phyloP scores from a whole-genome alignment of 495 filamentous ascomycete genomes.

The Daldinia childiae region DNA sequence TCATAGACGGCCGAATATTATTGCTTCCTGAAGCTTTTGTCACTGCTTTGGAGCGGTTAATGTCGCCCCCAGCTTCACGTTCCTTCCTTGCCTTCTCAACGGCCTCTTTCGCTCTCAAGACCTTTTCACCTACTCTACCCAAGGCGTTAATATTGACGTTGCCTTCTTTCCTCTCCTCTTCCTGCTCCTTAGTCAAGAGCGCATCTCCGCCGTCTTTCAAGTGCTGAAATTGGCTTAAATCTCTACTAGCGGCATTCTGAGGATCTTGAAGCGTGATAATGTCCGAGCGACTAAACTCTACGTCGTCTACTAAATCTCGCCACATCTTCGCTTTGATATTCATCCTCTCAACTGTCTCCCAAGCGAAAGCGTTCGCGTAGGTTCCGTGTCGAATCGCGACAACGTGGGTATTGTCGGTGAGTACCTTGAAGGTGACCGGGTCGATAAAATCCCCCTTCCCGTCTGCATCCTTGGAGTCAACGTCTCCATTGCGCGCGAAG shows the following conservation, averaged over 20 bases:
- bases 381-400: slow-evolving; percentile 80
- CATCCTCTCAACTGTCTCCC: slow-evolving; percentile 91
- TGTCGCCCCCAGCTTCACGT: slow-evolving; percentile 57
- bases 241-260: slow-evolving; percentile 83
- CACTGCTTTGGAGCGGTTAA: slow-evolving; percentile 60
- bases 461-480: slow-evolving; percentile 51
- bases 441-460: slow-evolving; percentile 85
- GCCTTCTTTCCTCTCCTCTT: slow-evolving; percentile 65
- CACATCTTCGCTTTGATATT: slow-evolving; percentile 99
- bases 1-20: slow-evolving; percentile 47
- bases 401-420: slow-evolving; percentile 98
- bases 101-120: slow-evolving; percentile 90
- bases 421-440: slow-evolving; percentile 94
- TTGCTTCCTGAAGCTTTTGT: slow-evolving; percentile 52
- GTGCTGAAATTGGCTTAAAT: slow-evolving; percentile 90
- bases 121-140: slow-evolving; percentile 81
- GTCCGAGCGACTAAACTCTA: slow-evolving; percentile 87
- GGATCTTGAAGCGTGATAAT: slow-evolving; percentile 98
- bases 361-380: slow-evolving; percentile 93
- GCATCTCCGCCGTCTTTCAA: slow-evolving; percentile 81
- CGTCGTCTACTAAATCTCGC: slow-evolving; percentile 88
- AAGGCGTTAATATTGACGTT: slow-evolving; percentile 80
- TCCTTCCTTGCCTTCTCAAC: slow-evolving; percentile 80
- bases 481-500: slow-evolving; percentile 88
- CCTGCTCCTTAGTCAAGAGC: slow-evolving; percentile 63